Conservation (phyloP, 495 filamentous ascomycete genomes). For the Pyrenopolyporus hunteri region DNA sequence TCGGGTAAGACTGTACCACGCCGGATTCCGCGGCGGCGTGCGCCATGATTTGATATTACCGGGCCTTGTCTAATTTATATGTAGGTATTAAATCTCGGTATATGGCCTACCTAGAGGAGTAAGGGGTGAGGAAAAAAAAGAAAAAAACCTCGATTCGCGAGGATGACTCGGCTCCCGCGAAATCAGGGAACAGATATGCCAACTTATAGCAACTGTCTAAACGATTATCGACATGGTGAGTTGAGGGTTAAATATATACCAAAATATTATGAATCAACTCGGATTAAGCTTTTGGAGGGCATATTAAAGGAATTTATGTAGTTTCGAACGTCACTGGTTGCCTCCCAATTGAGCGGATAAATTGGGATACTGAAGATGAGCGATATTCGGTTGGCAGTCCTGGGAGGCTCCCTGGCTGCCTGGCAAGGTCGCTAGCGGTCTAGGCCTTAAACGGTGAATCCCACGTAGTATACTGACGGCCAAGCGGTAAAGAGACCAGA, state of each 20-base stretch:
- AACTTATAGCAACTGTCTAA: background rate
- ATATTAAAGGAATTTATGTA: background rate
- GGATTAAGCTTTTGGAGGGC: background rate
- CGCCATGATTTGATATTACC: slow-evolving; percentile 11
- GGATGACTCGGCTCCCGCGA: background rate
- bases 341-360: background rate
- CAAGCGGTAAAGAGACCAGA: no score
- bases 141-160: background rate
- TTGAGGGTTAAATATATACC: no score
- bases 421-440: no score
- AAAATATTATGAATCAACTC: no score
- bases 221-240: background rate
- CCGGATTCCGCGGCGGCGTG: background rate
- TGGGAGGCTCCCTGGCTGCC: no score
- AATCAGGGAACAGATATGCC: background rate
- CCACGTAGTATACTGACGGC: no score
- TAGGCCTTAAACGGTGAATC: no score
- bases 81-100: background rate
- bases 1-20: background rate
- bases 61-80: background rate
- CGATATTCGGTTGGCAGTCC: no score
- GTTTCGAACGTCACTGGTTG: background rate
- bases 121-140: background rate
- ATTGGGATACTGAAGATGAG: slow-evolving; percentile 33
- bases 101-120: no score